Evolutionary conservation across 1,284 basidiomycete genomes (phyloP).

Genomic region (Leccinum subspadiceum): DNA sequence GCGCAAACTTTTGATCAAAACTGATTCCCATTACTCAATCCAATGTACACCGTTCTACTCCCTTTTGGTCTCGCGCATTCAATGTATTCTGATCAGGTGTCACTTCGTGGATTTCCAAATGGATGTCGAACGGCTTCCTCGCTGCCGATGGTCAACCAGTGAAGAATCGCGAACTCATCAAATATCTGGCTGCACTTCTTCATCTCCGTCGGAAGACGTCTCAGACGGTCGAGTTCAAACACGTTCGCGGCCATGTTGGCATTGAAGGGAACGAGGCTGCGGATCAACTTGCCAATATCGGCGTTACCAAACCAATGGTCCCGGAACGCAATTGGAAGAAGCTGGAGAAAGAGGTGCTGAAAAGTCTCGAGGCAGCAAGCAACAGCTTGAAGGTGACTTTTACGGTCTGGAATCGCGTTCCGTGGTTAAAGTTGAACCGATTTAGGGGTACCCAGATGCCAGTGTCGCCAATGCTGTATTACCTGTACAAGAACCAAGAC

Average conservation of each 20-base stretch:
- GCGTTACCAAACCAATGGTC: conserved; percentile 39
- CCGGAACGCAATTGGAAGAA: conserved; percentile 58
- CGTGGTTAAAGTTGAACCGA: conserved; percentile 8
- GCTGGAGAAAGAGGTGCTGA: conserved; percentile 19
- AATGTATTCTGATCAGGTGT: conserved; percentile 47
- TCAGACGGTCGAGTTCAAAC: conserved; percentile 54
- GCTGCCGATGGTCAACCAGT: conserved; percentile 52
- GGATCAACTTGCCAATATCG: conserved; percentile 63
- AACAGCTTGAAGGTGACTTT: conserved; percentile 23
- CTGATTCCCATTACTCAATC: conserved; percentile 77
- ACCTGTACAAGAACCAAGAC: conserved; percentile 1
- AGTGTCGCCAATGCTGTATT: background rate
- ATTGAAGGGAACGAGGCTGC: conserved; percentile 77
- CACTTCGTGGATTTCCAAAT: conserved; percentile 59
- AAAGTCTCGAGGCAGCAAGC: conserved; percentile 1
- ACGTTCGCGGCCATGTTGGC: conserved; percentile 74
- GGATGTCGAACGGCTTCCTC: conserved; percentile 54
- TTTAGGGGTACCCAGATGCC: conserved; percentile 25
- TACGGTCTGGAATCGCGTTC: background rate
- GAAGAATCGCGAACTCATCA: conserved; percentile 64
- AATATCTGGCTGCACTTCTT: conserved; percentile 57
- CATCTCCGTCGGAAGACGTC: conserved; percentile 45
- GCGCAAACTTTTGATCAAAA: conserved; percentile 62
- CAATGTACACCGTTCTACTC: conserved; percentile 45
- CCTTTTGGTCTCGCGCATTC: conserved; percentile 5